Percentiles rank a stretch among this genome's conserved stretches.
Evolutionary conservation across 1,139 yeast genomes (phyloP).

Genomic region (Candida frijolesensis): DNA sequence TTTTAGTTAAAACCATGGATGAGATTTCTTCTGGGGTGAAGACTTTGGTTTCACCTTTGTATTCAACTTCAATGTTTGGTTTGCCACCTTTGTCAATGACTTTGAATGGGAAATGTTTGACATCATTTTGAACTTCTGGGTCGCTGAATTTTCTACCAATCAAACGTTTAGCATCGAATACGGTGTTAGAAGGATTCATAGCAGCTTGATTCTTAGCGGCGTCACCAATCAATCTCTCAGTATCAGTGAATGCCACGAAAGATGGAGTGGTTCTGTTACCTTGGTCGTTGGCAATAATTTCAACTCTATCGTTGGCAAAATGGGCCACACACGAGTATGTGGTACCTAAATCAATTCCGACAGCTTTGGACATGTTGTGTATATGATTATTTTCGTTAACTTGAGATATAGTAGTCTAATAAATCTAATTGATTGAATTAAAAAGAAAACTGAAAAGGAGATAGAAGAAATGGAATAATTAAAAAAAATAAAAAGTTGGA

Average conservation of each 20-base stretch:
- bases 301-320: conserved; percentile 68
- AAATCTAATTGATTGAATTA: conserved; percentile 5
- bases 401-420: conserved; percentile 3
- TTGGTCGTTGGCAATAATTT: conserved; percentile 64
- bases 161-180: conserved; percentile 69
- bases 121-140: conserved; percentile 57
- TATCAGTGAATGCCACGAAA: conserved; percentile 67
- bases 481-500: background rate
- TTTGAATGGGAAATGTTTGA: conserved; percentile 66
- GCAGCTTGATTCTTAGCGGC: conserved; percentile 77
- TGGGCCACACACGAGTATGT: conserved; percentile 82
- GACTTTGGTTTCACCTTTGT: conserved; percentile 63
- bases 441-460: background rate
- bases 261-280: conserved; percentile 76
- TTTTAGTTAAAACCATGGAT: conserved; percentile 64
- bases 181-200: conserved; percentile 66
- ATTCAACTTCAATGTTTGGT: conserved; percentile 64
- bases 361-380: conserved; percentile 59
- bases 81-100: conserved; percentile 58
- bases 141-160: conserved; percentile 67
- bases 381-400: background rate
- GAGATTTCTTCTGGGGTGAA: conserved; percentile 71
- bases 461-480: background rate
- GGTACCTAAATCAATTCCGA: conserved; percentile 82
- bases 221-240: conserved; percentile 70